Conservation (phyloP, 2,329 filamentous ascomycete genomes). For the Colletotrichum karsti region DNA sequence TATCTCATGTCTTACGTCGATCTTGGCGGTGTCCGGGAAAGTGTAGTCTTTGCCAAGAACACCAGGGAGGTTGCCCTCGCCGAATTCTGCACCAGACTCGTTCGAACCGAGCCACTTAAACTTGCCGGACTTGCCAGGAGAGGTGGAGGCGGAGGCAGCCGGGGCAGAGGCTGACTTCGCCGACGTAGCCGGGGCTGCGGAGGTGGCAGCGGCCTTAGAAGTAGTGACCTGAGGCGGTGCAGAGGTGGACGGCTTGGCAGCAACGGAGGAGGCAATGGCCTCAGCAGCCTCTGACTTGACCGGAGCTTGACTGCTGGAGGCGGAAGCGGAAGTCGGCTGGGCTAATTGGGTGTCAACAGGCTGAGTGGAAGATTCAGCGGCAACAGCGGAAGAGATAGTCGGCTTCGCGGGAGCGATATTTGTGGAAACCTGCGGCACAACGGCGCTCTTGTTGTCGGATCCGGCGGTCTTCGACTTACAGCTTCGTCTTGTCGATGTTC, state of each 20-base stretch:
- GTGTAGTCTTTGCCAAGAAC: conserved; percentile 66
- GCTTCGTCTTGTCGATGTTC: conserved; percentile 4
- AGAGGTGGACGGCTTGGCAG: neutral
- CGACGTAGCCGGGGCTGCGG: neutral
- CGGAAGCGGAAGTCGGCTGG: neutral
- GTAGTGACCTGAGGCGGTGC: neutral
- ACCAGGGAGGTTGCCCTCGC: conserved; percentile 63
- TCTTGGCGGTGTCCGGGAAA: conserved; percentile 62
- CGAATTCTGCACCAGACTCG: conserved; percentile 71
- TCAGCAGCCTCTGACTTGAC: neutral
- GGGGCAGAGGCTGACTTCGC: neutral
- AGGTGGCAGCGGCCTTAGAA: neutral
- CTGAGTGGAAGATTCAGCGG: neutral
- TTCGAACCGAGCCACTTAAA: conserved; percentile 54
- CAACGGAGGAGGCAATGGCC: neutral
- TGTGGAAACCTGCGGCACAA: neutral
- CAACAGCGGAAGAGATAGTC: neutral
- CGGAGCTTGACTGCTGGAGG: neutral
- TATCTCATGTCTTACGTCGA: conserved; percentile 41
- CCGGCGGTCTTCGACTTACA: conserved; percentile 18
- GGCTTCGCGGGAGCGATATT: neutral
- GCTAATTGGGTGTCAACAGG: conserved; percentile 14
- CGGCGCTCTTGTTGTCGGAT: neutral
- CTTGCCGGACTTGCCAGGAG: conserved; percentile 30
- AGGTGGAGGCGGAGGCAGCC: neutral